Evolutionary conservation across 306 rosid genomes (phyloP), one percentile per base, ranked within the genome.

Genomic region (Vachellia pachyceras): DNA sequence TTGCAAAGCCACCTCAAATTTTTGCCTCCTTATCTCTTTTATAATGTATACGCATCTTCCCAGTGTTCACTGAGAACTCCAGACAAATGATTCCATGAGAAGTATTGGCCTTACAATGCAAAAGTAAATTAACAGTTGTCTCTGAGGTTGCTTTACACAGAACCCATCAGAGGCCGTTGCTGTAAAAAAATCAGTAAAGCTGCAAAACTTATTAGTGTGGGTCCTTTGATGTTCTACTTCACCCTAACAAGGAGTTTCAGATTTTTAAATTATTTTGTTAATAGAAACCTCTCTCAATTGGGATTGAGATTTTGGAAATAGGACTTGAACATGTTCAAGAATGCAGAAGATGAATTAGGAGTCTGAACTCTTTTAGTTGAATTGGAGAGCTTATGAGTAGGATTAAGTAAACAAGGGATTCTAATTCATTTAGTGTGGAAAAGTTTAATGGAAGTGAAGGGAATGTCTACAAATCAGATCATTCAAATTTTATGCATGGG

Each of bases 361-460:
- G 47, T 40, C 49, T 12, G 23, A 40, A 67, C 23, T 67, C 72
- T 40, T 67, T 5, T 67, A n/a, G 9, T 66, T 36, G 72, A 66
- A 37, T 37, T 66, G 23, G 46, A 66, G 49, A 25, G 36, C 36
- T 40, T 69, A 2, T 20, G 73, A n/a, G 18, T 69, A 22, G 37
- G 37, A 22, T 22, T 15, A 44, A 23, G 37, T 42, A 20, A 39
- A 69, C 11, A 12, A 42, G 39, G 20, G 74, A 44, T 20, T 69
- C 10, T 69, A 36, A 66, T 36, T 37, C 18, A 41, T 20, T 41
- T 20, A 69, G 52, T 69, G 52, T 69, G 5, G 49, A 67, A 45
- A 54, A 45, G 67, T 71, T 69, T 55, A 76, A 80, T 76, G 70
- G 72, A 86, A 35, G 65, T 71, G 64, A 72, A 46, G 70, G 37